These are phyloP conservation scores for Puya raimondii DNA, from an alignment of 176 grass and related monocot species.

Conservation along the genomic window DNA sequence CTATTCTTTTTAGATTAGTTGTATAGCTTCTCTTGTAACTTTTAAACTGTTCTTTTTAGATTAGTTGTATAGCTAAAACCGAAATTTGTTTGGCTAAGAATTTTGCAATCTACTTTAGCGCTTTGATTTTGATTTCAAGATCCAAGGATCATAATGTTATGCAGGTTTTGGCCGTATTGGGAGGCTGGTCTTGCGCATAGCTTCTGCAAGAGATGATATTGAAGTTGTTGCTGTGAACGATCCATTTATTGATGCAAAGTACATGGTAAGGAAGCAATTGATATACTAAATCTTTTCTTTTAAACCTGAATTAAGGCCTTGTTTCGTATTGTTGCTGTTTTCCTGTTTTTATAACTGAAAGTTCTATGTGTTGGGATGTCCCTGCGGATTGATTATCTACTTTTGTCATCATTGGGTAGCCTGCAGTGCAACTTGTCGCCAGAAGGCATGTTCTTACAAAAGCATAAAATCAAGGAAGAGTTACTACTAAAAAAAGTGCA, in stretches of 20 bases:
- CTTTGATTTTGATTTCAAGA: not conserved
- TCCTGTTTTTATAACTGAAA: too few species aligned
- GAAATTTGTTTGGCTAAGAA: not conserved
- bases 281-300: not conserved
- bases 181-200: slow-evolving; percentile 84
- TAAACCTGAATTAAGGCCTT: not conserved
- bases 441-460: too few species aligned
- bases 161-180: slow-evolving; percentile 93
- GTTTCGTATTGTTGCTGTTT: too few species aligned
- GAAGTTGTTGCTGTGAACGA: slow-evolving; percentile 98
- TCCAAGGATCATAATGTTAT: not conserved
- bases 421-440: too few species aligned
- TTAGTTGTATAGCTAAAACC: too few species aligned
- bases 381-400: too few species aligned
- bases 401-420: too few species aligned
- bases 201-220: slow-evolving; percentile 82
- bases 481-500: too few species aligned
- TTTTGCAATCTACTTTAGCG: not conserved
- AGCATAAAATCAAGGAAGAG: too few species aligned
- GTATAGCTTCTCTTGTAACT: not conserved
- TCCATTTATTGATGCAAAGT: slow-evolving; percentile 93
- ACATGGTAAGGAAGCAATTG: slow-evolving; percentile 61
- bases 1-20: not conserved
- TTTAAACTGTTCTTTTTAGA: not conserved
- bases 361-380: too few species aligned